These are phyloP conservation scores for Craspedostauros australis DNA, from an alignment of 108 stramenopile genomes.

Conservation along the genomic window DNA sequence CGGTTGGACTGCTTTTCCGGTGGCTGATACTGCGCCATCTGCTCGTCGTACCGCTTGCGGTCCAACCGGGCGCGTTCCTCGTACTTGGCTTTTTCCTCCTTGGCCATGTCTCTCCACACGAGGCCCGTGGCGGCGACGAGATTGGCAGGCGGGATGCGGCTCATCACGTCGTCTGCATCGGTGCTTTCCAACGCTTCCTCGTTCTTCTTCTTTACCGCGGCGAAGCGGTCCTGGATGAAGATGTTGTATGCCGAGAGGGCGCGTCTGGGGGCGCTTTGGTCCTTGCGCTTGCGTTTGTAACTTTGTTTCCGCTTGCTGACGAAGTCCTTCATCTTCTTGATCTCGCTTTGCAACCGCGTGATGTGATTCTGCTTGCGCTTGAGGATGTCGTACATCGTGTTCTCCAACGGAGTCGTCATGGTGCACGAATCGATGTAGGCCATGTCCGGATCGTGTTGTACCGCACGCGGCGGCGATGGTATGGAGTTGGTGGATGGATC, in stretches of 20 bases:
- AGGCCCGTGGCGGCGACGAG: slow-evolving; percentile 63
- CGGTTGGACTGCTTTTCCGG: slow-evolving; percentile 63
- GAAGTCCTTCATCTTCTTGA: slow-evolving; percentile 58
- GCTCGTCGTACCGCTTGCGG: slow-evolving; percentile 66
- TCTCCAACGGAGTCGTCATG: slow-evolving; percentile 42
- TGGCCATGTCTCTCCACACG: slow-evolving; percentile 58
- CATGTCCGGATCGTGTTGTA: too few relatives aligned
- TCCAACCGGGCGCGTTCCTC: slow-evolving; percentile 66
- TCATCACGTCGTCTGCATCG: slow-evolving; percentile 43
- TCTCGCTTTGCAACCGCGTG: slow-evolving; percentile 41
- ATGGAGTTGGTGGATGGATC: too few relatives aligned
- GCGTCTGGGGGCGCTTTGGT: slow-evolving; percentile 66
- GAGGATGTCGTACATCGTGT: slow-evolving; percentile 34
- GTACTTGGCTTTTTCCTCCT: slow-evolving; percentile 66
- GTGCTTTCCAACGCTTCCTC: slow-evolving; percentile 65
- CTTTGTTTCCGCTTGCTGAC: slow-evolving; percentile 75
- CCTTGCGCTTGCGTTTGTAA: slow-evolving; percentile 77
- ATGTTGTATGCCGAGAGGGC: slow-evolving; percentile 77
- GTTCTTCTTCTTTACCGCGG: slow-evolving; percentile 65
- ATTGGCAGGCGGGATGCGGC: slow-evolving; percentile 66
- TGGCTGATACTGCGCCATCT: slow-evolving; percentile 74
- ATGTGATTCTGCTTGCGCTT: slow-evolving; percentile 41
- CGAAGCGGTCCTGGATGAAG: slow-evolving; percentile 75
- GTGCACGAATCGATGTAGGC: slow-evolving; percentile 21
- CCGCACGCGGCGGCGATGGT: too few relatives aligned